phyloP scores from a whole-genome alignment of 768 basidiomycete genomes.

The Phylloporus sp. region DNA sequence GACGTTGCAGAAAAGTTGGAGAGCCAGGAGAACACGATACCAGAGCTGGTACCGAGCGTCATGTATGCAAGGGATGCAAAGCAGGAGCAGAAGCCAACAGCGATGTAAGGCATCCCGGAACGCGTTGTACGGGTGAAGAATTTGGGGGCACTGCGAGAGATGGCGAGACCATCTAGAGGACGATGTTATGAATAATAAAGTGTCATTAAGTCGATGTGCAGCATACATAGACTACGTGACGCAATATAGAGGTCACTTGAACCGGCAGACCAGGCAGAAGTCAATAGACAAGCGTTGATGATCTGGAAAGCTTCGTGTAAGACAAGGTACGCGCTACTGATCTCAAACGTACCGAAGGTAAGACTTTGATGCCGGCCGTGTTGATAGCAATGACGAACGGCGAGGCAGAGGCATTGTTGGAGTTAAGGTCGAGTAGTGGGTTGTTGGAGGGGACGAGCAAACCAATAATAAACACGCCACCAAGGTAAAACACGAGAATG shows the following conservation, averaged over 20 bases:
- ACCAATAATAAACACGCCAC: constrained; percentile 46
- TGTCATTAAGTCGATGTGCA: neutral
- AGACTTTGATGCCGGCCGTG: constrained; percentile 55
- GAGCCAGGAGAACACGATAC: constrained; percentile 44
- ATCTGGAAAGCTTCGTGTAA: constrained; percentile 7
- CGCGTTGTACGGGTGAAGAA: constrained; percentile 42
- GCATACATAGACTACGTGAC: constrained; percentile 37
- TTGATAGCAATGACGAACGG: constrained; percentile 58
- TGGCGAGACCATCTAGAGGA: constrained; percentile 47
- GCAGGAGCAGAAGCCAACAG: constrained; percentile 27
- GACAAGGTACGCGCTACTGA: neutral
- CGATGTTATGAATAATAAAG: constrained; percentile 3
- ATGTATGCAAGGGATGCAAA: constrained; percentile 41
- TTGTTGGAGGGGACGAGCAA: constrained; percentile 50
- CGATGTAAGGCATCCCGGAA: constrained; percentile 44
- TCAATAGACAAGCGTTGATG: constrained; percentile 41
- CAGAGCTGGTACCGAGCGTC: constrained; percentile 34
- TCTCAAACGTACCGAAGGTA: constrained; percentile 40
- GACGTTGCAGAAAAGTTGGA: constrained; percentile 33
- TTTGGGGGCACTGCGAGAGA: constrained; percentile 51
- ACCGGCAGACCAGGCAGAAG: constrained; percentile 41
- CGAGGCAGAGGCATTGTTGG: constrained; percentile 41
- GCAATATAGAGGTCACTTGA: constrained; percentile 40
- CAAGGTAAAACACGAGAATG: constrained; percentile 36
- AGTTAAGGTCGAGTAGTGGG: constrained; percentile 35